These are phyloP conservation scores for Russula compacta DNA, from an alignment of 768 basidiomycete genomes.

Conservation along the genomic window DNA sequence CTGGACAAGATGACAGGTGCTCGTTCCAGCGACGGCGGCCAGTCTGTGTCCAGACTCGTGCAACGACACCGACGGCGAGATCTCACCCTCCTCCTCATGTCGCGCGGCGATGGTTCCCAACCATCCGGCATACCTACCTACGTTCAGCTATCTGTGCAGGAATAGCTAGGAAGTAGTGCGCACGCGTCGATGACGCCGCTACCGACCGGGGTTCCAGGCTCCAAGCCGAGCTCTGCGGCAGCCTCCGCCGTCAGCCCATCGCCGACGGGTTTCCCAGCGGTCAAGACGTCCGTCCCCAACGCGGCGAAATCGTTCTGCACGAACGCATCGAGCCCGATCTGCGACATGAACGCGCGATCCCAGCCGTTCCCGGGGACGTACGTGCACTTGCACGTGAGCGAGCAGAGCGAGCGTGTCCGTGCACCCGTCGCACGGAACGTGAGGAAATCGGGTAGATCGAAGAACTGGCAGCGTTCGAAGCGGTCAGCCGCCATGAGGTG, in stretches of 20 bases:
- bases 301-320: conserved; percentile 69
- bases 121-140: conserved; percentile 83
- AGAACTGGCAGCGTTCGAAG: conserved; percentile 75
- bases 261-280: conserved; percentile 82
- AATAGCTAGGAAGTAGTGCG: conserved; percentile 22
- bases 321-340: conserved; percentile 72
- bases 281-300: conserved; percentile 50
- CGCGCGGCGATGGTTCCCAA: conserved; percentile 88
- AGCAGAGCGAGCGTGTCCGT: conserved; percentile 78
- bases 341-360: conserved; percentile 78
- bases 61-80: conserved; percentile 50
- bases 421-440: conserved; percentile 82
- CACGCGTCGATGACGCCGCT: conserved; percentile 94
- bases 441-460: conserved; percentile 91
- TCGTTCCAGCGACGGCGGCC: conserved; percentile 92
- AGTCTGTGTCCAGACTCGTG: conserved; percentile 74
- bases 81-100: conserved; percentile 40
- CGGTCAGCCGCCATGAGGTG: conserved; percentile 64
- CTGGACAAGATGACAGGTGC: conserved; percentile 92
- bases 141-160: background rate
- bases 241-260: conserved; percentile 68
- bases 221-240: conserved; percentile 77
- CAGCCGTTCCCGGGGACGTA: conserved; percentile 84
- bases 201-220: conserved; percentile 84
- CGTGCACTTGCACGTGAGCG: conserved; percentile 92